phyloP scores from a whole-genome alignment of 257 asterid species.

The Fraxinus anomala region DNA sequence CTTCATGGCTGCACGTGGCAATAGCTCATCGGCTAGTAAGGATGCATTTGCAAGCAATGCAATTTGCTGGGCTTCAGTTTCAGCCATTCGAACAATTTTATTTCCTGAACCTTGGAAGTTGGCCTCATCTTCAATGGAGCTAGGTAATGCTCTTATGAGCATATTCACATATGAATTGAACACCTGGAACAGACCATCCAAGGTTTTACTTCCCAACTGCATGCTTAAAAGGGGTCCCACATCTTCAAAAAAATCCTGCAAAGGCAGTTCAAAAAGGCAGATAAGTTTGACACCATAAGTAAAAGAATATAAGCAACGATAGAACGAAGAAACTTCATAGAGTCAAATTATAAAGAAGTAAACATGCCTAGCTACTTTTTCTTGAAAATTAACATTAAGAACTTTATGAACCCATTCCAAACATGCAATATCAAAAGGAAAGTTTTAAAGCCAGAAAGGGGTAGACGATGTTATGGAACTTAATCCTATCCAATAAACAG shows the following conservation, averaged over 20 bases:
- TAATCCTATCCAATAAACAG: conserved; percentile 7
- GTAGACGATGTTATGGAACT: conserved; percentile 1
- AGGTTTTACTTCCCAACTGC: conserved; percentile 88
- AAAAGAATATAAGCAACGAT: neutral
- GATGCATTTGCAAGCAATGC: conserved; percentile 99
- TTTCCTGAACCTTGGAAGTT: conserved; percentile 70
- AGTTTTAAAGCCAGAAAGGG: conserved; percentile 7
- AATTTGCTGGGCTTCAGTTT: conserved; percentile 91
- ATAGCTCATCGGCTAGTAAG: conserved; percentile 83
- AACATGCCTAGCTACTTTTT: neutral
- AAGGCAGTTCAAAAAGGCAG: conserved; percentile 19
- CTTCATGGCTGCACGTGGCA: conserved; percentile 98
- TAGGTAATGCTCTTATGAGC: conserved; percentile 94
- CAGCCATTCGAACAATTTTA: conserved; percentile 93
- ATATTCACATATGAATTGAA: conserved; percentile 76
- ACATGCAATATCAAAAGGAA: conserved; percentile 19
- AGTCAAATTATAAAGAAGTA: neutral
- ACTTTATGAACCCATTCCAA: conserved; percentile 7
- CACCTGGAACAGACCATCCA: conserved; percentile 95
- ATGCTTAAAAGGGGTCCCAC: conserved; percentile 91
- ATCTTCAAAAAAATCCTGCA: conserved; percentile 95
- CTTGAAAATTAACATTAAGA: neutral
- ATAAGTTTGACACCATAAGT: conserved; percentile 9
- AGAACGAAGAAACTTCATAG: neutral
- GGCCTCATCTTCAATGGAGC: conserved; percentile 90